Conservation (phyloP, 2,329 filamentous ascomycete species). For the Scortechinia acanthostroma region DNA sequence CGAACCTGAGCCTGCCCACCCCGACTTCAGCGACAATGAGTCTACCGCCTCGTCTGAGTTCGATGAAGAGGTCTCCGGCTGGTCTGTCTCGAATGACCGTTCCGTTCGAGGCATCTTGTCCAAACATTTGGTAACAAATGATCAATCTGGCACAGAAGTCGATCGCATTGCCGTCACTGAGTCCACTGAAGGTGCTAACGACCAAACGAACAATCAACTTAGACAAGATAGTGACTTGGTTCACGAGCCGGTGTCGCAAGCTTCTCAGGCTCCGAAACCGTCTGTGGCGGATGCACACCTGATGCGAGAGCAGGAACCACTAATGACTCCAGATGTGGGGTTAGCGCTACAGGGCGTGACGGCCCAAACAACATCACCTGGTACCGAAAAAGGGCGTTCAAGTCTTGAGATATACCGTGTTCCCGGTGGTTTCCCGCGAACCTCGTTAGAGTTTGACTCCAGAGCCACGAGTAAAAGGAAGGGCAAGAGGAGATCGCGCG, state of each 20-base stretch:
- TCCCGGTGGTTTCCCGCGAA: background rate
- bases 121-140: no score
- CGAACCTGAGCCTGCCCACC: conserved; percentile 10
- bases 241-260: background rate
- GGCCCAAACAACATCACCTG: background rate
- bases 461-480: background rate
- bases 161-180: background rate
- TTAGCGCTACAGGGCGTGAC: background rate
- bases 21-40: conserved; percentile 6
- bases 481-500: background rate
- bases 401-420: background rate
- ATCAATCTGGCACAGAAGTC: background rate
- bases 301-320: no score
- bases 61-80: conserved; percentile 18
- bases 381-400: background rate
- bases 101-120: conserved; percentile 24
- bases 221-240: no score
- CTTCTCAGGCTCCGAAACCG: background rate
- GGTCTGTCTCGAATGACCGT: conserved; percentile 38
- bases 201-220: no score
- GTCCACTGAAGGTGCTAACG: background rate
- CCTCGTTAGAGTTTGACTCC: background rate
- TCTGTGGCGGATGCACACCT: background rate
- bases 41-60: conserved; percentile 10
- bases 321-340: background rate